These are phyloP conservation scores for Macadamia integrifolia DNA, from an alignment of 164 flowering plant species.

Conservation along the genomic window DNA sequence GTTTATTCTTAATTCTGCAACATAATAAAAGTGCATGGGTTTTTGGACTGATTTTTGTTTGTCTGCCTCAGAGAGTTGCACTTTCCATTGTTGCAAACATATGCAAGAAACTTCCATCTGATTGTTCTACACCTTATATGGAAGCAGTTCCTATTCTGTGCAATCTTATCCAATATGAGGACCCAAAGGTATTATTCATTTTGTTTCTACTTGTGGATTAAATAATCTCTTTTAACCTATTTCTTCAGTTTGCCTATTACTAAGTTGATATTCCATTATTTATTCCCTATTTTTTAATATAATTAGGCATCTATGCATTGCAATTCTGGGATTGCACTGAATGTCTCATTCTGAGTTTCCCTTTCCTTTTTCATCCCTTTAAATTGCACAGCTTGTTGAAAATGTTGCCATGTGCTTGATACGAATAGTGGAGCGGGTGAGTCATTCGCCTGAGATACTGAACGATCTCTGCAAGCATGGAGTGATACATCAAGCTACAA, in stretches of 20 bases:
- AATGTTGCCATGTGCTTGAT: constrained; percentile 64
- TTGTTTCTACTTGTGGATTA: not conserved
- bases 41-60: constrained; percentile 6
- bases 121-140: constrained; percentile 47
- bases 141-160: constrained; percentile 86
- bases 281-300: not conserved
- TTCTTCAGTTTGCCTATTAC: not conserved
- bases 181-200: constrained; percentile 48
- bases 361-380: not conserved
- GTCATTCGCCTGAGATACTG: constrained; percentile 48
- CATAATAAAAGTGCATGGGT: not conserved
- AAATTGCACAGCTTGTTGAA: constrained; percentile 66
- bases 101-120: constrained; percentile 75
- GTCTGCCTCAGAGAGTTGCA: constrained; percentile 60
- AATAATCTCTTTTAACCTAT: no score
- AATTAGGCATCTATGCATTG: no score
- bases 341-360: not conserved
- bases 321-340: no score
- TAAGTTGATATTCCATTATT: not conserved
- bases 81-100: constrained; percentile 72
- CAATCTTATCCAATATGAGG: constrained; percentile 84
- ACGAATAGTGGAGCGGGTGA: constrained; percentile 45
- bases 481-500: constrained; percentile 47
- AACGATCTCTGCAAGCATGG: constrained; percentile 72
- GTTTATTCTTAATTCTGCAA: not conserved